Evolutionary conservation across 2,329 filamentous ascomycete species (phyloP), one percentile per base, ranked within the genome.

Genomic region (Endothia cerciana): DNA sequence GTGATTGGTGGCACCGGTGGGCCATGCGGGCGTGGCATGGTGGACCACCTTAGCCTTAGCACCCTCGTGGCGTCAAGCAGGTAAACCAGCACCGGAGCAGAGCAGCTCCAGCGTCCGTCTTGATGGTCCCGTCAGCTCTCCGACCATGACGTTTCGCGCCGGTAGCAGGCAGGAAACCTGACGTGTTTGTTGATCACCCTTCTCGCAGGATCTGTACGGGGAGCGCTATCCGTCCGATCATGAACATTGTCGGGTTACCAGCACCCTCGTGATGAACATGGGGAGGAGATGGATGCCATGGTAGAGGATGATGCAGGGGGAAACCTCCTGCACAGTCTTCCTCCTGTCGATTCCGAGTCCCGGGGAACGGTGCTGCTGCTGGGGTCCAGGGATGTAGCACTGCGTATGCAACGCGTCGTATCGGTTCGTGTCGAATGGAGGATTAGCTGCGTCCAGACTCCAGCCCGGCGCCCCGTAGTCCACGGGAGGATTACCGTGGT

Each of bases 1-100:
- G 63, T 65, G 65, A 65, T 68, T 65, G 66, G 66, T 60, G 60
- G 51, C 38, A 25, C n/a, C 45, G 60, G 60, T 56, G 41, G 55
- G 55, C 60, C 59, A 63, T 60, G 63, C 49, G 59, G 65, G 63
- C 60, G 63, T 63, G 51, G 38, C 63, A 60, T 10, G 49, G 60
- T 55, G 63, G 66, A 45, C 59, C 61, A 10, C 47, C 41, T 56
- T 63, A 13, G 60, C 60, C 28, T 33, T 30, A 57, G 45, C 61
- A 67, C 59, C 33, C 65, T 57, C 56, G 33, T 62, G 65, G 65
- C 40, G 60, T 60, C 45, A 56, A 57, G 60, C 22, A 58, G n/a
- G 60, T 60, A 63, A 56, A 55, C 43, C 55, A 2, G 45, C 53
- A 41, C 51, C 28, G 33, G 41, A 38, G 41, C 36, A 40, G 55